Evolutionary conservation across 1,284 basidiomycete genomes (phyloP).

Genomic region (Abortiporus biennis): DNA sequence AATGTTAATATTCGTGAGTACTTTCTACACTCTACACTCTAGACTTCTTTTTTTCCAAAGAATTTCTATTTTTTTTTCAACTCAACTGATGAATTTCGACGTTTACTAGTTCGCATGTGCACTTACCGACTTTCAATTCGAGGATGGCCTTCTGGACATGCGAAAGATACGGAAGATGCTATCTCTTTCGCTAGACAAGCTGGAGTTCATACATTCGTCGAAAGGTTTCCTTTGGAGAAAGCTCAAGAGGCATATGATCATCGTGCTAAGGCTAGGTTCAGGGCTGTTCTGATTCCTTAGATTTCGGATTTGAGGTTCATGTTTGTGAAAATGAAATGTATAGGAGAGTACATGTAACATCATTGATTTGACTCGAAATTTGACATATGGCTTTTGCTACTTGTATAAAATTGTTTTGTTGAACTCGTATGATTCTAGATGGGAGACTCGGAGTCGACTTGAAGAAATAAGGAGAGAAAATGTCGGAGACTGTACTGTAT

Average conservation of each 20-base stretch:
- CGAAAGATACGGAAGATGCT: slow-evolving; percentile 6
- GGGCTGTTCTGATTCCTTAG: slow-evolving; percentile 7
- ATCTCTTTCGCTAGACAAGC: slow-evolving; percentile 5
- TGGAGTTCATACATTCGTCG: slow-evolving; percentile 7
- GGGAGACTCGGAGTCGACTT: no score
- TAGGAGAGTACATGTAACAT: no score
- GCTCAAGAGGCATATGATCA: slow-evolving; percentile 10
- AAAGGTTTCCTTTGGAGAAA: slow-evolving; percentile 10
- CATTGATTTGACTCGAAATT: no score
- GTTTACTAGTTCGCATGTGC: not conserved
- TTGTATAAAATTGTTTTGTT: no score
- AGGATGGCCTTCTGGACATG: slow-evolving; percentile 7
- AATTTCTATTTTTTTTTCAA: not conserved
- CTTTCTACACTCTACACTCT: not conserved
- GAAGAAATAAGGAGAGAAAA: no score
- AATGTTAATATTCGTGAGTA: not conserved
- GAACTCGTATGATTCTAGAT: no score
- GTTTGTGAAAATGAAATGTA: no score
- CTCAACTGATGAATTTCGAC: not conserved
- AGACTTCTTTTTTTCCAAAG: not conserved
- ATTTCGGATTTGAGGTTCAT: no score
- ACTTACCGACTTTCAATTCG: slow-evolving; percentile 5
- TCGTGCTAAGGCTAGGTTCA: slow-evolving; percentile 7
- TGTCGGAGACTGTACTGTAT: no score
- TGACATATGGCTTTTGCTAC: no score